These are phyloP conservation scores for Colletotrichum phormii DNA, from an alignment of 2,329 filamentous ascomycete genomes.

Conservation along the genomic window DNA sequence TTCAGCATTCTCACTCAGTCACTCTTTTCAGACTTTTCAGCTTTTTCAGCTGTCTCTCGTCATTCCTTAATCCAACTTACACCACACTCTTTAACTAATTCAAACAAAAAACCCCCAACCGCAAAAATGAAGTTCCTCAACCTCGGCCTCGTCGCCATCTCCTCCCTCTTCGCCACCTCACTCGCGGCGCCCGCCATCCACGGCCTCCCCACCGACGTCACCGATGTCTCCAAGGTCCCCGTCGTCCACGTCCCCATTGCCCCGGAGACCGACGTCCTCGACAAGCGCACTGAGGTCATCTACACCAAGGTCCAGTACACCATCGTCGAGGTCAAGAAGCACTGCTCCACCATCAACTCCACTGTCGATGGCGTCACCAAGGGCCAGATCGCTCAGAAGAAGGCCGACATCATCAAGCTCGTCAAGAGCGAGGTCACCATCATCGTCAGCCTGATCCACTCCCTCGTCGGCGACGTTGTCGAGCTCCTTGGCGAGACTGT, in stretches of 20 bases:
- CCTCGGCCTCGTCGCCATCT: constrained; percentile 23
- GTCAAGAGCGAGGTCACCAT: constrained; percentile 31
- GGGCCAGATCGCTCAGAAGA: constrained; percentile 6
- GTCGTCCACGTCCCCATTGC: neutral
- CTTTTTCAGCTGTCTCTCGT: neutral
- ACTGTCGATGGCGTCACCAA: constrained; percentile 20
- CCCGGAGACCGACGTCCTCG: neutral
- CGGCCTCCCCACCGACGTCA: neutral
- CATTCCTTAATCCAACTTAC: constrained; percentile 25
- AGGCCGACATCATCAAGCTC: constrained; percentile 16
- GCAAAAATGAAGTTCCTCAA: constrained; percentile 31
- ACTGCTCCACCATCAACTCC: constrained; percentile 29
- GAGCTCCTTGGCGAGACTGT: constrained; percentile 11
- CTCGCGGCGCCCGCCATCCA: constrained; percentile 17
- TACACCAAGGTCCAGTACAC: constrained; percentile 27
- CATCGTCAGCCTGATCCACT: constrained; percentile 22
- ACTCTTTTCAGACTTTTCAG: constrained; percentile 11
- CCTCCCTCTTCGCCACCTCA: constrained; percentile 22
- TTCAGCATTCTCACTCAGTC: constrained; percentile 31
- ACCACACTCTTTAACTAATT: constrained; percentile 14
- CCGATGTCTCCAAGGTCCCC: neutral
- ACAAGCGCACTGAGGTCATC: constrained; percentile 19
- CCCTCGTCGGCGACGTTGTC: constrained; percentile 10
- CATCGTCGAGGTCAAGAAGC: constrained; percentile 28
- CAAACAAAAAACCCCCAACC: constrained; percentile 3